Percentiles rank a stretch among this genome's conserved stretches.
Conservation (phyloP, 768 basidiomycete species). For the Gloeophyllum trabeum region DNA sequence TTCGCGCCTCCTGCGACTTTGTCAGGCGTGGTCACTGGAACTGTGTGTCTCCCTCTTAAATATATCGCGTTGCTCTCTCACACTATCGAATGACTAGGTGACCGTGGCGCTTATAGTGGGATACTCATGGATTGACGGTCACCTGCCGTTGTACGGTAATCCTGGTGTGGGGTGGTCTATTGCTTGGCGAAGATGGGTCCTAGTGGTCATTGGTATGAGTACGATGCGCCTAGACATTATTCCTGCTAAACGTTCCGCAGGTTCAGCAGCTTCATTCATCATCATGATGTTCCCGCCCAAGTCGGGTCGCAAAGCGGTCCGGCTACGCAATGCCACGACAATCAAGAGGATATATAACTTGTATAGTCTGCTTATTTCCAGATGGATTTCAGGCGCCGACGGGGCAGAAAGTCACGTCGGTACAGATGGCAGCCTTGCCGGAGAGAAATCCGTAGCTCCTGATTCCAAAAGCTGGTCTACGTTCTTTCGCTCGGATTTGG, state of each 20-base stretch:
- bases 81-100: constrained; percentile 13
- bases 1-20: constrained; percentile 29
- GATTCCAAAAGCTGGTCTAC: constrained; percentile 13
- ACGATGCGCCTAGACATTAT: too few relatives aligned
- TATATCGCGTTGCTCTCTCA: background rate
- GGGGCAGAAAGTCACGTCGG: constrained; percentile 4
- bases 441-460: constrained; percentile 6
- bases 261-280: constrained; percentile 38
- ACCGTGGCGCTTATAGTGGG: constrained; percentile 37
- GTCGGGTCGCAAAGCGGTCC: constrained; percentile 35
- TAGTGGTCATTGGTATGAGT: constrained; percentile 35
- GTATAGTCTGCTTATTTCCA: constrained; percentile 29
- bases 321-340: constrained; percentile 28
- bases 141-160: constrained; percentile 30
- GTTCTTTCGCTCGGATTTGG: constrained; percentile 18
- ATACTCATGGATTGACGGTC: constrained; percentile 47
- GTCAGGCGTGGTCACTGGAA: constrained; percentile 22
- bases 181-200: constrained; percentile 38
- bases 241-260: too few relatives aligned
- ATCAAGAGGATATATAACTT: constrained; percentile 28
- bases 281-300: constrained; percentile 42
- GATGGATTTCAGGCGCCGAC: constrained; percentile 21
- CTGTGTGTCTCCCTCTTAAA: constrained; percentile 17
- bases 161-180: constrained; percentile 41
- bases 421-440: too few relatives aligned